Evolutionary conservation across 495 filamentous ascomycete genomes (phyloP).

Genomic region (Aspergillus bridgeri): DNA sequence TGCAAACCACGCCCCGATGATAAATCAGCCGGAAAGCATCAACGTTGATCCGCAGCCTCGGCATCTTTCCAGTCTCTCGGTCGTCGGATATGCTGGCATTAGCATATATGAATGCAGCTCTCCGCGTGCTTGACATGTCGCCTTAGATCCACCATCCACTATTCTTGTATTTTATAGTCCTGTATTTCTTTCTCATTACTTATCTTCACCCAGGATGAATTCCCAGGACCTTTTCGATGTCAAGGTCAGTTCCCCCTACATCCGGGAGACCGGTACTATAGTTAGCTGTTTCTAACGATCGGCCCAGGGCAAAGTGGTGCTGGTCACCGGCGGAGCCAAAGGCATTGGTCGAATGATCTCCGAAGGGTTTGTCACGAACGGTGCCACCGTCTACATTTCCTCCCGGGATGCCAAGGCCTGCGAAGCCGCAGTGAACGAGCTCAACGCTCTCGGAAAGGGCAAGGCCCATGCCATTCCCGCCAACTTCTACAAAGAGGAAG

Average conservation of each 20-base stretch:
- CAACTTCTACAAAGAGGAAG: slow-evolving; percentile 73
- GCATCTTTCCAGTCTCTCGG: slow-evolving; percentile 11
- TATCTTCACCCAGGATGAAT: slow-evolving; percentile 43
- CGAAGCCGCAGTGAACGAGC: slow-evolving; percentile 53
- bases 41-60: slow-evolving; percentile 20
- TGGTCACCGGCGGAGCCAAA: slow-evolving; percentile 69
- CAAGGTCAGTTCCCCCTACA: slow-evolving; percentile 40
- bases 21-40: background rate
- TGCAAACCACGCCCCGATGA: background rate
- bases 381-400: slow-evolving; percentile 80
- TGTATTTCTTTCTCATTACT: background rate
- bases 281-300: slow-evolving; percentile 11
- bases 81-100: background rate
- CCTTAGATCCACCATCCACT: background rate
- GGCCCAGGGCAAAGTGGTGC: slow-evolving; percentile 65
- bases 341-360: slow-evolving; percentile 80
- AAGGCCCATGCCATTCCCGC: slow-evolving; percentile 62
- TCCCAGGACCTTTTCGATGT: slow-evolving; percentile 54
- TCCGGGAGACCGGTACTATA: background rate
- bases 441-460: slow-evolving; percentile 61
- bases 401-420: slow-evolving; percentile 65
- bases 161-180: background rate
- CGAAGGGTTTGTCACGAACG: slow-evolving; percentile 72
- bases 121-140: too few relatives aligned
- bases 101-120: background rate